Evolutionary conservation across 1,139 yeast genomes (phyloP).

Genomic region (Pichia sp.): DNA sequence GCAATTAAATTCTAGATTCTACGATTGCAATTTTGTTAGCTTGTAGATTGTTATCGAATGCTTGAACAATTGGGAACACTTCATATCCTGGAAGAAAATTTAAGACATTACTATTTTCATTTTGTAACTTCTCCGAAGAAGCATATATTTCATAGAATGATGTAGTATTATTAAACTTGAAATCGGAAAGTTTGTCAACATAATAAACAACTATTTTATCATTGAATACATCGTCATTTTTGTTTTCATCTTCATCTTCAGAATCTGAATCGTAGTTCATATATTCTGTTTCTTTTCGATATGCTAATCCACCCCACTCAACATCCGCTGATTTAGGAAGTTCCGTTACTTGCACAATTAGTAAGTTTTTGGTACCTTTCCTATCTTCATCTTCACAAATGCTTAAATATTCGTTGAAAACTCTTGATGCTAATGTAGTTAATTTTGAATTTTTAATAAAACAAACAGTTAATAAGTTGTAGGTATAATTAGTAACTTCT

Average conservation of each 20-base stretch:
- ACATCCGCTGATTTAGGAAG: conserved; percentile 67
- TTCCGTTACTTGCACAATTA: conserved; percentile 51
- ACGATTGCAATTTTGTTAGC: conserved; percentile 4
- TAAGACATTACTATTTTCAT: not conserved
- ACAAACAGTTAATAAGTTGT: conserved; percentile 47
- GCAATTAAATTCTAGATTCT: not conserved
- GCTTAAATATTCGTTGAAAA: conserved; percentile 36
- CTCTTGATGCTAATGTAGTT: conserved; percentile 30
- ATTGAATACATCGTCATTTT: not conserved
- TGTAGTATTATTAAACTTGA: not conserved
- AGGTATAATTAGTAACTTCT: conserved; percentile 41
- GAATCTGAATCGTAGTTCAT: conserved; percentile 14
- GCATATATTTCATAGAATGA: conserved; percentile 16
- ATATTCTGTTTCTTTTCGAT: conserved; percentile 23
- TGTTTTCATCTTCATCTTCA: conserved; percentile 7
- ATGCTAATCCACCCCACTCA: conserved; percentile 73
- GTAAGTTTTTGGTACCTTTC: conserved; percentile 29
- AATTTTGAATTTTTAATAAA: conserved; percentile 38
- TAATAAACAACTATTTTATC: conserved; percentile 8
- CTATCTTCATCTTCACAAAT: conserved; percentile 24
- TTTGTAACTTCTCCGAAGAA: not conserved
- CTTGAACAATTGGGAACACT: conserved; percentile 5
- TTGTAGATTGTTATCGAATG: not conserved
- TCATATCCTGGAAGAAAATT: conserved; percentile 2
- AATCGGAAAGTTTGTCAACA: conserved; percentile 1